Conservation (phyloP, 176 grass and related monocot species). For the Ensete ventricosum region DNA sequence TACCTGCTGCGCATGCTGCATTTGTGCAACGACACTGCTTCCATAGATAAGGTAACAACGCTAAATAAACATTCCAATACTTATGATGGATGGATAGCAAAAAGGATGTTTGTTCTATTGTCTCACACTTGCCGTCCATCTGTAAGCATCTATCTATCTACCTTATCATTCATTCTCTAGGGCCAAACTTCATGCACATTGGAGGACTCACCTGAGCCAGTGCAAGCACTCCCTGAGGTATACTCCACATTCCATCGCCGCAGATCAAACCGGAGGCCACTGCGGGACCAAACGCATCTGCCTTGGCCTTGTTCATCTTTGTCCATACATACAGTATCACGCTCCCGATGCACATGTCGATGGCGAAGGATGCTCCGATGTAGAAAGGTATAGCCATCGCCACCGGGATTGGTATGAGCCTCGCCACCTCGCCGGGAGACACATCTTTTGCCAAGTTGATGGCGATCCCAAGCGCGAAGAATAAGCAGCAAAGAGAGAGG, state of each 20-base stretch:
- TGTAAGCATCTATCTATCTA: constrained; percentile 23
- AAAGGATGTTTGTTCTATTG: too few species aligned
- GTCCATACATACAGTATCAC: constrained; percentile 64
- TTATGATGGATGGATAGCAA: too few species aligned
- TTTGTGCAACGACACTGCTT: too few species aligned
- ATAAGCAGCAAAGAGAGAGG: constrained; percentile 71
- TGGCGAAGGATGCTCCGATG: constrained; percentile 84
- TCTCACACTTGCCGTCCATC: too few species aligned
- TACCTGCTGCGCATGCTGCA: too few species aligned
- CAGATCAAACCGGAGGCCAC: constrained; percentile 91
- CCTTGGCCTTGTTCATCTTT: constrained; percentile 53
- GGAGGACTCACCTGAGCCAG: constrained; percentile 69
- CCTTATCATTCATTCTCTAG: constrained; percentile 25
- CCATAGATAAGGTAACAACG: too few species aligned
- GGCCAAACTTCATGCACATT: constrained; percentile 87
- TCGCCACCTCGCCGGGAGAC: constrained; percentile 31
- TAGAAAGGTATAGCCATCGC: constrained; percentile 95
- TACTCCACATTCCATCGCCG: constrained; percentile 82
- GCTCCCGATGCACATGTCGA: constrained; percentile 74
- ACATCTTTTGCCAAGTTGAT: constrained; percentile 60
- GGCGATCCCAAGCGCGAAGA: constrained; percentile 45
- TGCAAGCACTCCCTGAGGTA: constrained; percentile 73
- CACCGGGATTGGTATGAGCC: constrained; percentile 76
- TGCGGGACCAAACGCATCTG: constrained; percentile 56
- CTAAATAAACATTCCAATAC: too few species aligned